Conservation (phyloP, 352 stramenopile genomes). For the Phytophthora europaea region DNA sequence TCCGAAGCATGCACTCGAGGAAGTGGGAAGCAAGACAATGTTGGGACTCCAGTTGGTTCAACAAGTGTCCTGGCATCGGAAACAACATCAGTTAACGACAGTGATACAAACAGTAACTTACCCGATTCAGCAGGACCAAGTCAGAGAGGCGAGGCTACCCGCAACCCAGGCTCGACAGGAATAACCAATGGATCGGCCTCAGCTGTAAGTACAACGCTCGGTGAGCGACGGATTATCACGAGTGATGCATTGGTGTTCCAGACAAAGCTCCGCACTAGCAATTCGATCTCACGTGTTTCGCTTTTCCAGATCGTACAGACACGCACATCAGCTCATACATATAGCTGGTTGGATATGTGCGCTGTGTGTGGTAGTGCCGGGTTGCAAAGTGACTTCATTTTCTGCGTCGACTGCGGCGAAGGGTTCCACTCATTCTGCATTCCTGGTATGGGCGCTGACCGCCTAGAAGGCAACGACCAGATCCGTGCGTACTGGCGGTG, state of each 20-base stretch:
- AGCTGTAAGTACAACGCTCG: slow-evolving; percentile 7
- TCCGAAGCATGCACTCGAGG: slow-evolving; percentile 25
- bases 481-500: slow-evolving; percentile 93
- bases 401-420: slow-evolving; percentile 97
- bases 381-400: slow-evolving; percentile 86
- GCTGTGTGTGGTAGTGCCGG: slow-evolving; percentile 91
- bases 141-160: slow-evolving; percentile 10
- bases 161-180: slow-evolving; percentile 3
- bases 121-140: slow-evolving; percentile 17
- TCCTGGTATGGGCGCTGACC: slow-evolving; percentile 46
- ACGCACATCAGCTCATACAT: slow-evolving; percentile 82
- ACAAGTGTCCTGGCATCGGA: slow-evolving; percentile 10
- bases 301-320: slow-evolving; percentile 84
- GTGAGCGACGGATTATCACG: slow-evolving; percentile 28
- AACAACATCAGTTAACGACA: slow-evolving; percentile 13
- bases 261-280: slow-evolving; percentile 66
- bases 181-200: slow-evolving; percentile 8
- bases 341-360: slow-evolving; percentile 94
- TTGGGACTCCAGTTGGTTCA: slow-evolving; percentile 11
- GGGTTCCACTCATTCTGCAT: slow-evolving; percentile 95
- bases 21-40: slow-evolving; percentile 36
- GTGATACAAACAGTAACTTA: slow-evolving; percentile 26
- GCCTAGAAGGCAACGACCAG: slow-evolving; percentile 48
- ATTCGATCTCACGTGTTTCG: slow-evolving; percentile 69
- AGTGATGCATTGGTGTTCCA: slow-evolving; percentile 61